Percentiles rank a stretch among this genome's conserved stretches.
Evolutionary conservation across 371 early-diverging fungal genomes (phyloP).

Genomic region (Conidiobolus incongruus): DNA sequence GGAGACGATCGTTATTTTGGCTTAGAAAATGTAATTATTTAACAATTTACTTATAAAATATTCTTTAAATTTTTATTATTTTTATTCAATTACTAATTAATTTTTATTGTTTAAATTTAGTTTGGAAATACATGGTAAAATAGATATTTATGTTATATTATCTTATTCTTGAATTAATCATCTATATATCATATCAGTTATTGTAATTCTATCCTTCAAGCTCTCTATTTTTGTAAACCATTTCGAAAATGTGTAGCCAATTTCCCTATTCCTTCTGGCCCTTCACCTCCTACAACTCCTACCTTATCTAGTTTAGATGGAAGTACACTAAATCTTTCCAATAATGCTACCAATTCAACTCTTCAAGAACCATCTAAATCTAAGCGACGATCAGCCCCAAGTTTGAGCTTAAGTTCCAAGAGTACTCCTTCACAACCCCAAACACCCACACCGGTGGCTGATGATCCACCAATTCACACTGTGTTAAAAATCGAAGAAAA

Average conservation of each 20-base stretch:
- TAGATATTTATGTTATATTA: no score
- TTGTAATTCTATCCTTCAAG: slow-evolving; percentile 88
- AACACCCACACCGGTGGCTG: slow-evolving; percentile 9
- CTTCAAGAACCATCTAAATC: slow-evolving; percentile 3
- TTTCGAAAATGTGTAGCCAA: slow-evolving; percentile 79
- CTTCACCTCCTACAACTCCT: neutral
- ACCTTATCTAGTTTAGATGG: neutral
- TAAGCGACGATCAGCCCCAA: slow-evolving; percentile 4
- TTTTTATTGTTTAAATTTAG: no score
- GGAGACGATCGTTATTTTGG: slow-evolving; percentile 22
- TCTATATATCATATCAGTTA: no score
- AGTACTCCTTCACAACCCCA: neutral
- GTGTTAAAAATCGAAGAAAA: slow-evolving; percentile 47
- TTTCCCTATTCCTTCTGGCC: slow-evolving; percentile 22
- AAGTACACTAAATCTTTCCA: neutral
- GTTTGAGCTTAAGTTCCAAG: neutral
- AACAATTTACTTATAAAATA: no score
- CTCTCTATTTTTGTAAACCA: slow-evolving; percentile 83
- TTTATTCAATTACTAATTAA: no score
- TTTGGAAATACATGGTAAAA: slow-evolving; percentile 79
- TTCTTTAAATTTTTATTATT: no score
- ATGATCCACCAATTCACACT: slow-evolving; percentile 15
- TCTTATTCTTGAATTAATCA: no score
- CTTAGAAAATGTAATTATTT: slow-evolving; percentile 60
- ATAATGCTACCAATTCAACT: no score